A percentile compares a stretch with the other conserved stretches of the same genome.
phyloP scores from a whole-genome alignment of 495 filamentous ascomycete species.

The Symbiotaphrina buchneri region DNA sequence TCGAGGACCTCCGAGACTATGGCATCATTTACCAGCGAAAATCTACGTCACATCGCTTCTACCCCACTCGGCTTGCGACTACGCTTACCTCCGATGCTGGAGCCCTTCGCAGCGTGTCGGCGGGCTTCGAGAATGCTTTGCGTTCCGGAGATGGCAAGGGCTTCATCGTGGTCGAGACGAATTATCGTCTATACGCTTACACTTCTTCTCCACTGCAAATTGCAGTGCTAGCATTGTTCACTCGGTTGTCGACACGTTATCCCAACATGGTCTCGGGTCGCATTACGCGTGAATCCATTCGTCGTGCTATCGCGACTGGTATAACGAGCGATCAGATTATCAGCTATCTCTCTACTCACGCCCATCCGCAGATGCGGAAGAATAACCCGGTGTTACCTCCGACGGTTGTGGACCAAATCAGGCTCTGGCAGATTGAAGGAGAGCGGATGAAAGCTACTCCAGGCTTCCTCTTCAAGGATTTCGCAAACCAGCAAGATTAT shows the following conservation, averaged over 20 bases:
- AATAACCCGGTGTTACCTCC: slow-evolving; percentile 54
- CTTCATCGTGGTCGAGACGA: slow-evolving; percentile 95
- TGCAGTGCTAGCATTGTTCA: slow-evolving; percentile 79
- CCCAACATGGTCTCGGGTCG: slow-evolving; percentile 81
- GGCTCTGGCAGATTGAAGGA: slow-evolving; percentile 91
- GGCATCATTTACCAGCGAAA: slow-evolving; percentile 62
- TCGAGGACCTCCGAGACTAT: slow-evolving; percentile 69
- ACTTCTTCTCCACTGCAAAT: slow-evolving; percentile 84
- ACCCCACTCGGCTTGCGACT: slow-evolving; percentile 83
- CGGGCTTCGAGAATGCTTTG: slow-evolving; percentile 27
- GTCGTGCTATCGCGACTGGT: slow-evolving; percentile 64
- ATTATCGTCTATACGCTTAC: slow-evolving; percentile 94
- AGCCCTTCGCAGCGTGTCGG: slow-evolving; percentile 36
- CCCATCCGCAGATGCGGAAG: slow-evolving; percentile 77
- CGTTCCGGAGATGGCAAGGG: slow-evolving; percentile 30
- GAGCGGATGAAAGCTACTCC: slow-evolving; percentile 66
- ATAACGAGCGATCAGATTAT: slow-evolving; percentile 94
- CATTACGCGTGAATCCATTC: slow-evolving; percentile 67
- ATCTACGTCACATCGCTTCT: slow-evolving; percentile 38
- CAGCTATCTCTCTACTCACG: slow-evolving; percentile 63
- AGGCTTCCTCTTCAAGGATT: slow-evolving; percentile 82
- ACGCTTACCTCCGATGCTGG: slow-evolving; percentile 73
- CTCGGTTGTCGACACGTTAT: slow-evolving; percentile 64
- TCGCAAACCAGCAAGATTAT: slow-evolving; percentile 55
- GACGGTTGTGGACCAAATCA: slow-evolving; percentile 92